A percentile compares a stretch with the other conserved stretches of the same genome.
Evolutionary conservation across 2,329 filamentous ascomycete genomes (phyloP).

Genomic region (Lachnum nothofagi): DNA sequence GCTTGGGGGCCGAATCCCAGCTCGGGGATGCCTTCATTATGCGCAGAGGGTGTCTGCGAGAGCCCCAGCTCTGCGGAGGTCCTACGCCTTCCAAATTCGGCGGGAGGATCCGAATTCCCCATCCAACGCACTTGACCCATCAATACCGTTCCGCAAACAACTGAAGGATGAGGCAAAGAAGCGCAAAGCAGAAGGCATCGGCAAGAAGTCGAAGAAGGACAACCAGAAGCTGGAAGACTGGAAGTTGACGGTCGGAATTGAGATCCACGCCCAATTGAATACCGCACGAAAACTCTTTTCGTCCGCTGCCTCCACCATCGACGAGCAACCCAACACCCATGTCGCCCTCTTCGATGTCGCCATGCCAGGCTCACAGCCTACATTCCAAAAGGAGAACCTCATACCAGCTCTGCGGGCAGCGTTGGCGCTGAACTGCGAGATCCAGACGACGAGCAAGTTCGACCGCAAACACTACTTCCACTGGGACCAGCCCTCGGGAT

Average conservation of each 20-base stretch:
- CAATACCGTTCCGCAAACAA: constrained; percentile 60
- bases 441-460: constrained; percentile 75
- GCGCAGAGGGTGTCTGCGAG: constrained; percentile 5
- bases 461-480: constrained; percentile 99
- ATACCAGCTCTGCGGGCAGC: constrained; percentile 89
- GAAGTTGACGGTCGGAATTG: constrained; percentile 93
- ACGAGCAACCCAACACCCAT: constrained; percentile 73
- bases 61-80: constrained; percentile 2
- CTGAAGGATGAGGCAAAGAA: constrained; percentile 62
- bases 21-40: constrained; percentile 25
- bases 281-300: constrained; percentile 88
- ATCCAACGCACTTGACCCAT: constrained; percentile 5
- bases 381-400: constrained; percentile 76
- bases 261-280: constrained; percentile 95
- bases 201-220: constrained; percentile 31
- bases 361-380: constrained; percentile 81
- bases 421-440: constrained; percentile 71
- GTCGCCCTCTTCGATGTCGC: constrained; percentile 85
- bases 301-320: constrained; percentile 56
- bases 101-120: constrained; percentile 13
- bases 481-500: constrained; percentile 93
- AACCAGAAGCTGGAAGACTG: constrained; percentile 53
- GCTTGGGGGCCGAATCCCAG: constrained; percentile 26
- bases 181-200: constrained; percentile 35
- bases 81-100: constrained; percentile 13